phyloP scores from a whole-genome alignment of 495 filamentous ascomycete genomes.

The Lasiosphaeria miniovina region DNA sequence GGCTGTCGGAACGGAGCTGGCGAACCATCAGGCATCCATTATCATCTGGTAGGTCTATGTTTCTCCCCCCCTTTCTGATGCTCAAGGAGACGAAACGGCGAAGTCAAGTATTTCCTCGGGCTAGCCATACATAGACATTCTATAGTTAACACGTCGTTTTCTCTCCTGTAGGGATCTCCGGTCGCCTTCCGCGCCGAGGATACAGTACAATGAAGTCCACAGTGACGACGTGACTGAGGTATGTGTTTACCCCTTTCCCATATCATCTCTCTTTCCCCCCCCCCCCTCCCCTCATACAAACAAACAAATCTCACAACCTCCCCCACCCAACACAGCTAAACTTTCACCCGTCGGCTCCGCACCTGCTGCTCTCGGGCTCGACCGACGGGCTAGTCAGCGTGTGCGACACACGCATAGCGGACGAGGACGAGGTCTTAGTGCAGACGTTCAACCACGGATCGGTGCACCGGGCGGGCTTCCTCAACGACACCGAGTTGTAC shows the following conservation, averaged over 20 bases:
- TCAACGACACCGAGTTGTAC: constrained; percentile 64
- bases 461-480: constrained; percentile 80
- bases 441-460: constrained; percentile 89
- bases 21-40: constrained; percentile 67
- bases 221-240: constrained; percentile 90
- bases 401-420: constrained; percentile 68
- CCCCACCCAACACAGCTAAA: constrained; percentile 49
- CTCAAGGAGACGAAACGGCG: not conserved
- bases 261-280: too few species aligned
- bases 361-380: constrained; percentile 75
- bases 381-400: constrained; percentile 91
- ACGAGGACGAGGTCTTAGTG: constrained; percentile 82
- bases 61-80: not conserved
- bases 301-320: not conserved
- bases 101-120: not conserved
- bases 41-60: constrained; percentile 61
- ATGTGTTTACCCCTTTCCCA: not conserved
- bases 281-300: too few species aligned
- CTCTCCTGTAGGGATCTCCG: constrained; percentile 60
- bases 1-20: constrained; percentile 76
- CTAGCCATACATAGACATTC: not conserved
- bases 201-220: constrained; percentile 79
- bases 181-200: constrained; percentile 48
- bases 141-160: too few species aligned
- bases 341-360: constrained; percentile 63